Evolutionary conservation across 2,329 filamentous ascomycete species (phyloP), one percentile per base, ranked within the genome.

Genomic region (Cladosporium sp.): DNA sequence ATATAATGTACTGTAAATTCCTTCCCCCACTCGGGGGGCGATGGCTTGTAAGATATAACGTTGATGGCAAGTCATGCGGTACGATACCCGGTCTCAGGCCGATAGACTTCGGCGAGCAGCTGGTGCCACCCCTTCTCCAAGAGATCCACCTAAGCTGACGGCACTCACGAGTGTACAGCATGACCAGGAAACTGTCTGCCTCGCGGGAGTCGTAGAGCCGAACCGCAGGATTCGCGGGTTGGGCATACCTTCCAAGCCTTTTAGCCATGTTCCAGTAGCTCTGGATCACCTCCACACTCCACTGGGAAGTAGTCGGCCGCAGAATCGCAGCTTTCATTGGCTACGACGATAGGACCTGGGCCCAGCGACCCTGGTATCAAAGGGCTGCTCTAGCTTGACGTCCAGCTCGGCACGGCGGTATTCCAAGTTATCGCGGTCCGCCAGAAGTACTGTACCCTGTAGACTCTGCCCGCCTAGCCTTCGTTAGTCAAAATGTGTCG

Each of bases 251-350:
- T 12, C 12, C 33, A 6, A 57, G 31, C 33, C 55, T 12, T 23
- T 21, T 57, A 57, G 55, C 55, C 55, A 40, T 33, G n/a, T 57
- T 40, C 33, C 55, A 57, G 55, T 26, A 57, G 55, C 33, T 23
- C 55, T 40, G 23, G 21, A 40, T 57, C 7, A n/a, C 31, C 33
- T 57, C 55, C 55, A 33, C 33, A 57, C 14, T 57, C 28, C 55
- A 40, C 55, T 33, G 55, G 21, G 18, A 6, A n/a, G 31, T 40
- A 21, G 16, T 37, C 21, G 29, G 29, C 37, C 31, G 55, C 6
- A 23, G 5, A 16, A 11, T 57, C 21, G 55, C 12, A 23, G 14
- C 12, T 21, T 28, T 28, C 11, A 57, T 57, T 57, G 55, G 55
- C 33, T 40, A 11, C 21, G 5, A 18, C 7, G 31, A 23, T 40